Base-by-base conservation (phyloP, 305 asterid genomes). In the Ajuga reptans region DNA sequence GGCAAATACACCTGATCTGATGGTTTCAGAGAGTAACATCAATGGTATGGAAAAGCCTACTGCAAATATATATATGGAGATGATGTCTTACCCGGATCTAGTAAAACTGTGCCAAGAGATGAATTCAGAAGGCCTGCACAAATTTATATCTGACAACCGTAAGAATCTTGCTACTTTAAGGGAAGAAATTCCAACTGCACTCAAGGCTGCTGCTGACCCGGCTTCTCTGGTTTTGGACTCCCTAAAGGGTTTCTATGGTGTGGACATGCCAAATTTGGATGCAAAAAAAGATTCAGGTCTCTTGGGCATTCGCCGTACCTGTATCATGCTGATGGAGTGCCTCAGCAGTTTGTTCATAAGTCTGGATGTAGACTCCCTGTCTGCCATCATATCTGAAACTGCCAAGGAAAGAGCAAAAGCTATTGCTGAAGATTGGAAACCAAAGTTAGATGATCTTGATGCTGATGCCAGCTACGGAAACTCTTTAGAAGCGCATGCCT, bases 321-420 rank as follows among this genome's bases (percentile, higher is more conserved):
- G 99, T 75, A 93, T 93, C 73, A 89, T 93, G 97, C 79, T 93
- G 85, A 82, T 93, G 99, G 99, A 93, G 80, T 93, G 96, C 81
- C 99, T 93, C 65, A 67, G 92, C 85, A 75, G 80, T 71, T 85
- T 87, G 36, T 73, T 79, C 34, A 37, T 80, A 11, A 75, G 80
- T 71, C 81, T 81, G 78, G 89, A 78, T 73, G 71, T 41, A 34
- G 84, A 72, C 33, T 75, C 80, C 69, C 29, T 72, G 43, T 72
- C 84, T 57, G 66, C 37, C 71, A 57, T 82, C 36, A 76, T 90
- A 78, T 81, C 96, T 21, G 87, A 72, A 77, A 82, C 66, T 75
- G 84, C 80, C n/a, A 87, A 85, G 84, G 89, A 77, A 56, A 82
- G 85, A 47, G 99, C 99, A 49, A 93, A 87, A 77, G 73, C 75